Conservation (phyloP, 441 rosid genomes). For the Pelargonium exstipulatum region DNA sequence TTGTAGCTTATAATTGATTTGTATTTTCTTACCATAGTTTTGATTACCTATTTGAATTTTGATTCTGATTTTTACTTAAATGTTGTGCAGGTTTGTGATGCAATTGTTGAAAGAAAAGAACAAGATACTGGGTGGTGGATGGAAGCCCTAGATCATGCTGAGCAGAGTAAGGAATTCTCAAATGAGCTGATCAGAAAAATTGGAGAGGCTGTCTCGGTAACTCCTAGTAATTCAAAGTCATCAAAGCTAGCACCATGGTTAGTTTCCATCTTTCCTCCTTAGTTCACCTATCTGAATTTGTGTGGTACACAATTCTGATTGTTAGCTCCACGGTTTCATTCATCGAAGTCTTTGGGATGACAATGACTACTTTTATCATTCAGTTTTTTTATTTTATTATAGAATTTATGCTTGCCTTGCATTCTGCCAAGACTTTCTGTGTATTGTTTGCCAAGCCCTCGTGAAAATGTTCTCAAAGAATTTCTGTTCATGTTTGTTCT, state of each 20-base stretch:
- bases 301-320: background rate
- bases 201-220: slow-evolving; percentile 73
- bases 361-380: background rate
- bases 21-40: slow-evolving; percentile 2
- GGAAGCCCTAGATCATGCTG: slow-evolving; percentile 65
- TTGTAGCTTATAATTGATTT: slow-evolving; percentile 4
- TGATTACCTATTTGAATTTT: slow-evolving; percentile 14
- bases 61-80: slow-evolving; percentile 8
- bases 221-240: slow-evolving; percentile 50
- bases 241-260: slow-evolving; percentile 54
- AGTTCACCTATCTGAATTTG: slow-evolving; percentile 13
- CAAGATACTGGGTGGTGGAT: slow-evolving; percentile 75
- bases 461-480: background rate
- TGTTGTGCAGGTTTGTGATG: slow-evolving; percentile 57
- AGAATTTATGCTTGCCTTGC: background rate
- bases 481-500: background rate
- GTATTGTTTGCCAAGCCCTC: background rate
- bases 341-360: too few relatives aligned
- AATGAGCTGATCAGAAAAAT: slow-evolving; percentile 72
- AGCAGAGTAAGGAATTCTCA: slow-evolving; percentile 53
- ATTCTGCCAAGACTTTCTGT: background rate
- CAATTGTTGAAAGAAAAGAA: slow-evolving; percentile 37
- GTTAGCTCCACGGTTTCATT: too few relatives aligned
- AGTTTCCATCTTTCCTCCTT: slow-evolving; percentile 26
- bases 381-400: background rate